These are phyloP conservation scores for Hypoxylon sp. DNA, from an alignment of 2,329 filamentous ascomycete genomes.

Conservation along the genomic window DNA sequence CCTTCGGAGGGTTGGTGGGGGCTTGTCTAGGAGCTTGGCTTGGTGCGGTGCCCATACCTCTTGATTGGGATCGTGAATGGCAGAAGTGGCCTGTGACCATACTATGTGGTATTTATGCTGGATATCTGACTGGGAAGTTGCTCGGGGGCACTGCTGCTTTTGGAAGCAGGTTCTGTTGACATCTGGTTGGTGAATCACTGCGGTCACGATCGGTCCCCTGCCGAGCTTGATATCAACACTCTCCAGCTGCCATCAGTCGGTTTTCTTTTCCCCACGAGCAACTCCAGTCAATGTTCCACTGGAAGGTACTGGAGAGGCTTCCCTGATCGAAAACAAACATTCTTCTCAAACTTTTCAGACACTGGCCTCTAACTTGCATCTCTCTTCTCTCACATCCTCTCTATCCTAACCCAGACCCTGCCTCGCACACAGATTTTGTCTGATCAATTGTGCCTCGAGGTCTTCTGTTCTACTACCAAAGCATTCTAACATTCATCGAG, in stretches of 20 bases:
- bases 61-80: constrained; percentile 99
- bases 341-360: background rate
- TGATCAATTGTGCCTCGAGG: background rate
- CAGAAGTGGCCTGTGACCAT: constrained; percentile 98
- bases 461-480: background rate
- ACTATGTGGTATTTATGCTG: constrained; percentile 83
- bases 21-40: constrained; percentile 88
- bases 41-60: constrained; percentile 92
- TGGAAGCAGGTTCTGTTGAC: constrained; percentile 59
- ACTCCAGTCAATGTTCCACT: background rate
- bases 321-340: background rate
- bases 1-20: constrained; percentile 86
- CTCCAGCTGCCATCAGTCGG: background rate
- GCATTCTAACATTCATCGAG: background rate
- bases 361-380: background rate
- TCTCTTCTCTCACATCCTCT: background rate
- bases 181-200: background rate
- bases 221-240: constrained; percentile 6
- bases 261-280: background rate
- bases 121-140: constrained; percentile 79
- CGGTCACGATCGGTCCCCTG: background rate
- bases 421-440: background rate
- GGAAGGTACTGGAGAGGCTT: background rate
- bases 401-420: background rate
- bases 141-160: constrained; percentile 68